Percentiles rank a stretch among this genome's conserved stretches.
Conservation (phyloP, 2,329 filamentous ascomycete species). For the Hymenoscyphus occultus region DNA sequence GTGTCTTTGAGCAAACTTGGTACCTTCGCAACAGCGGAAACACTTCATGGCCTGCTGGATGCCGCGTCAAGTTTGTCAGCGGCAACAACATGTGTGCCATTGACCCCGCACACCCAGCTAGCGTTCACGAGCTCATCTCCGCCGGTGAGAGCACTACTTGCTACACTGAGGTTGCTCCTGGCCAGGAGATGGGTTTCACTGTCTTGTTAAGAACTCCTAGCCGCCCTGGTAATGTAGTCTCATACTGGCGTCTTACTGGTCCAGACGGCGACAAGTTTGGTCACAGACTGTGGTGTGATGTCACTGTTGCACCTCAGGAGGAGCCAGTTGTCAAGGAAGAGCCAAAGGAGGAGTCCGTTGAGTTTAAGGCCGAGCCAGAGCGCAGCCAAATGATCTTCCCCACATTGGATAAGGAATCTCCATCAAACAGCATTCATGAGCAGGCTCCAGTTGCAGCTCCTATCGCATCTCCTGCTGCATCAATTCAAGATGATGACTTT, state of each 20-base stretch:
- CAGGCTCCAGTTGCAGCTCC: conserved; percentile 46
- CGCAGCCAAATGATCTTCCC: conserved; percentile 91
- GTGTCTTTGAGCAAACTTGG: conserved; percentile 87
- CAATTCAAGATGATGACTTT: conserved; percentile 46
- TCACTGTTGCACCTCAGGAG: conserved; percentile 58
- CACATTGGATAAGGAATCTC: conserved; percentile 91
- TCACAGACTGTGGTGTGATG: conserved; percentile 92
- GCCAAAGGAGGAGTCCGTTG: conserved; percentile 33
- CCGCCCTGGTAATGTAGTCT: conserved; percentile 77
- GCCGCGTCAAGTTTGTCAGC: conserved; percentile 85
- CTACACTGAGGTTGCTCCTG: conserved; percentile 64
- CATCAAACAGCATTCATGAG: conserved; percentile 74
- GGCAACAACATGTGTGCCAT: conserved; percentile 96
- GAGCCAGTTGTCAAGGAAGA: conserved; percentile 36
- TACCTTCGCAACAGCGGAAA: conserved; percentile 81
- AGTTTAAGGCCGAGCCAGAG: conserved; percentile 31
- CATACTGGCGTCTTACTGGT: conserved; percentile 93
- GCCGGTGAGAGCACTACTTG: conserved; percentile 82
- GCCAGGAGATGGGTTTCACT: conserved; percentile 75
- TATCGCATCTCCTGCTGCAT: conserved; percentile 40
- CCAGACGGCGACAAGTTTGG: conserved; percentile 80
- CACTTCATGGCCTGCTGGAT: conserved; percentile 79
- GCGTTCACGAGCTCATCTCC: conserved; percentile 69
- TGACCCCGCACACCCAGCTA: conserved; percentile 75
- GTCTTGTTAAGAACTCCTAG: conserved; percentile 78